Evolutionary conservation across 805 yeast species (phyloP), one percentile per base, ranked within the genome.

Genomic region (Yueomyces sinensis): DNA sequence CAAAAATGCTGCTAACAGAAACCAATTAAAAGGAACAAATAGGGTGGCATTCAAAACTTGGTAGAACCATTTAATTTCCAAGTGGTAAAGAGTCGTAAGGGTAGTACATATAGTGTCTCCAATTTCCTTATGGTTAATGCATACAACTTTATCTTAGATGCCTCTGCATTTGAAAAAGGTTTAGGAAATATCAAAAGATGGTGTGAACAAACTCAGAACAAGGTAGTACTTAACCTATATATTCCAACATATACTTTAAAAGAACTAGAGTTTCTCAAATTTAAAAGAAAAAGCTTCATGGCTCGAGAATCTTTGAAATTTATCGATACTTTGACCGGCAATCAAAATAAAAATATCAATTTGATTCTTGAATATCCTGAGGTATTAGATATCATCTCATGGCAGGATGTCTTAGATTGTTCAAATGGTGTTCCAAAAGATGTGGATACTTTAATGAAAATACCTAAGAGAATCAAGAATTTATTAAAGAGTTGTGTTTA

Each of bases 161-260:
- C 77, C 16, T 69, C 82, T 5, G 76, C 82, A 2, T 63, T 79
- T 40, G 73, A 74, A 15, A 70, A 76, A 36, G 89, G 84, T 2
- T 61, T 79, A 31, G 82, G 82, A 0, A 74, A 73, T 45, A 63
- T 79, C 46, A 73, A 72, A 48, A 58, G 72, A 44, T 79, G 86
- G 86, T 62, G 66, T 38, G 35, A 63, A 32, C 46, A 61, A 16
- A 34, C 40, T 16, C 36, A 39, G 4, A 40, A 44, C 6, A 37
- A 44, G 24, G 41, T 42, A 50, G 62, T 32, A 32, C 56, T 41
- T 50, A 75, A 36, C 65, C 58, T 54, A 57, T 79, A 44, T 77
- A 82, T 17, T 48, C 72, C 35, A 65, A 72, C 54, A 1, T 52
- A 34, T 41, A 59, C 82, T 0, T 54, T 79, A 35, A 67, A 62